Percentiles rank a stretch among this genome's conserved stretches.
Evolutionary conservation across 2,329 filamentous ascomycete species (phyloP).

Genomic region (Zasmidium angulare): DNA sequence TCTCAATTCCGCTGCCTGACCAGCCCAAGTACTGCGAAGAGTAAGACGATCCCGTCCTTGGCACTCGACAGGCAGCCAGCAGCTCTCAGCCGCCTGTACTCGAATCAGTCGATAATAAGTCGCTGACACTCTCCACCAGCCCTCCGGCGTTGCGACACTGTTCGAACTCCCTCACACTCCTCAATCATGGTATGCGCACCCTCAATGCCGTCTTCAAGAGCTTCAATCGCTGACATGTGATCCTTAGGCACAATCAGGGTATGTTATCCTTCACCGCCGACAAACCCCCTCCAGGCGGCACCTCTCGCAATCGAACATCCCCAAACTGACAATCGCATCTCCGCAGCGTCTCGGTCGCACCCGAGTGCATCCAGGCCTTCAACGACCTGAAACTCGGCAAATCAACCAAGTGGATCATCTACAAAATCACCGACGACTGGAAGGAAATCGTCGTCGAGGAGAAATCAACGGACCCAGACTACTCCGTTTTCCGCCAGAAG

Average conservation of each 20-base stretch:
- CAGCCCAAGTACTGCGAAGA: neutral
- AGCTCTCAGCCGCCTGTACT: neutral
- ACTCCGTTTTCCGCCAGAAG: conserved; percentile 72
- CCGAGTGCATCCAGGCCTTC: conserved; percentile 68
- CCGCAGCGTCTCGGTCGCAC: conserved; percentile 66
- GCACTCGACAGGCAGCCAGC: conserved; percentile 5
- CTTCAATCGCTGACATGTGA: conserved; percentile 8
- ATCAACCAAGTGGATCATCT: conserved; percentile 79
- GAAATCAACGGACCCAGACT: conserved; percentile 65
- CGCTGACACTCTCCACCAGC: neutral
- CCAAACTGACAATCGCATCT: neutral
- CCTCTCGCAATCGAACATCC: neutral
- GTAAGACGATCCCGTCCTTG: conserved; percentile 8
- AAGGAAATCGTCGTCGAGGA: conserved; percentile 81
- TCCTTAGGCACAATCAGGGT: conserved; percentile 23
- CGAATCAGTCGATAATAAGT: neutral
- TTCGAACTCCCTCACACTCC: neutral
- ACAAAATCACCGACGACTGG: conserved; percentile 81
- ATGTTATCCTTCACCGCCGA: conserved; percentile 9
- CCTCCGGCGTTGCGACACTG: neutral
- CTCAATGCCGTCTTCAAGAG: neutral
- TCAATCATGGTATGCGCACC: conserved; percentile 17
- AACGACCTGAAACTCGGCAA: conserved; percentile 83
- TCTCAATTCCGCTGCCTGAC: conserved; percentile 1
- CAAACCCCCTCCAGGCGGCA: conserved; percentile 8